Evolutionary conservation across 345 rosid species (phyloP).

Genomic region (Firmiana major): DNA sequence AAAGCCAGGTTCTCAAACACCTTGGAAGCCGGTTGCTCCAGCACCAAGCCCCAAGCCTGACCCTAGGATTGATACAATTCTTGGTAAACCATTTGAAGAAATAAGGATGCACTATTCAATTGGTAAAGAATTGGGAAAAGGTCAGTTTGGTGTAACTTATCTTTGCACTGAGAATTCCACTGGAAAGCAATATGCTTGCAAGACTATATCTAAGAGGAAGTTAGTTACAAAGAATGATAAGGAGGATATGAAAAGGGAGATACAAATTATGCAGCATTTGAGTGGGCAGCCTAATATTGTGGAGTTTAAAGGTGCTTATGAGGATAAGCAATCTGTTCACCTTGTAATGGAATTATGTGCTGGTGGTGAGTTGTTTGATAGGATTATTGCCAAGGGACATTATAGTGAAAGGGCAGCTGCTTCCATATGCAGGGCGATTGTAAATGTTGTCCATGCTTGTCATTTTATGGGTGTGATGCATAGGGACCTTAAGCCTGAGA

Average conservation of each 20-base stretch:
- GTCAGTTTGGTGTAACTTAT: conserved; percentile 87
- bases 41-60: conserved; percentile 38
- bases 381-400: conserved; percentile 70
- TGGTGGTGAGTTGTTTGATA: conserved; percentile 85
- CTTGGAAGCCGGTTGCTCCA: conserved; percentile 33
- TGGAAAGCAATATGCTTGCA: conserved; percentile 68
- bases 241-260: conserved; percentile 80
- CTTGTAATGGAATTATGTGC: conserved; percentile 93
- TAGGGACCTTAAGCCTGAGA: conserved; percentile 93
- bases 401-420: conserved; percentile 85
- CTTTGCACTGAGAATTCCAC: conserved; percentile 73
- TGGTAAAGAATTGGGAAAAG: conserved; percentile 83
- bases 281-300: conserved; percentile 92
- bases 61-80: conserved; percentile 44
- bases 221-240: conserved; percentile 58
- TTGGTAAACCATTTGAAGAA: conserved; percentile 76
- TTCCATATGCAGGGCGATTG: conserved; percentile 54
- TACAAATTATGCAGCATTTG: conserved; percentile 93
- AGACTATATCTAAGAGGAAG: conserved; percentile 80
- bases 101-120: conserved; percentile 54
- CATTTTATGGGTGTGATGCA: conserved; percentile 93
- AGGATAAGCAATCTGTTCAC: conserved; percentile 80
- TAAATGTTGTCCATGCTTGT: conserved; percentile 76
- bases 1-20: conserved; percentile 27
- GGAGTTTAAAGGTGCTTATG: conserved; percentile 81